Conservation (phyloP, 2,329 filamentous ascomycete genomes). For the Colletotrichum costaricense region DNA sequence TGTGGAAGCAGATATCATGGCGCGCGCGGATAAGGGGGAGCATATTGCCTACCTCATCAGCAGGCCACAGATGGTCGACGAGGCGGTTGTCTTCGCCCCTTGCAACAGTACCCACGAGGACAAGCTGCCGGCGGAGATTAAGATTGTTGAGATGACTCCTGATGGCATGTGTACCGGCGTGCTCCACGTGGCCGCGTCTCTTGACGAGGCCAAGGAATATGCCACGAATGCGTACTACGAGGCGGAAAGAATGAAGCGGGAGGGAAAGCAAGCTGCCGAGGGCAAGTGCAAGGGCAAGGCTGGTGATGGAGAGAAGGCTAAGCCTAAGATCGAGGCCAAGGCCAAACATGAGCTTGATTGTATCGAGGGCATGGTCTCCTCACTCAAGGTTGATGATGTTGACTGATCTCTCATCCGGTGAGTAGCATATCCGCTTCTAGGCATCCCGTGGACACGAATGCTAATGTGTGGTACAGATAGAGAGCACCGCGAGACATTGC, state of each 20-base stretch:
- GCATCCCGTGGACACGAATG: background rate
- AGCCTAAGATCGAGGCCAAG: background rate
- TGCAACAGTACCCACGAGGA: too few species aligned
- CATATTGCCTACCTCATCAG: background rate
- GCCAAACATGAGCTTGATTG: background rate
- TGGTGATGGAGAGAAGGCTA: too few species aligned
- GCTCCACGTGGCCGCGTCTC: background rate
- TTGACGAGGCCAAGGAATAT: background rate
- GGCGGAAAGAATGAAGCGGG: background rate
- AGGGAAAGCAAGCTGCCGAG: background rate
- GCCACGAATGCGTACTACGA: background rate
- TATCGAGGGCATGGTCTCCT: background rate
- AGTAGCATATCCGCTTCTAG: background rate
- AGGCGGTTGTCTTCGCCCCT: background rate
- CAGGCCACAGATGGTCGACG: background rate
- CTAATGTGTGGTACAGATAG: background rate
- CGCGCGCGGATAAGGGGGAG: background rate
- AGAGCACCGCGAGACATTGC: background rate
- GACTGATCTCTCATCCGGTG: background rate
- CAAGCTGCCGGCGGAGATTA: background rate
- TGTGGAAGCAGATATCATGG: background rate
- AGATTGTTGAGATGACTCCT: background rate
- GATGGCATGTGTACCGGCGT: background rate
- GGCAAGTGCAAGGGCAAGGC: background rate
- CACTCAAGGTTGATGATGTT: background rate